Evolutionary conservation across 768 basidiomycete species (phyloP), one percentile per base, ranked within the genome.

Genomic region (Cystobasidium onofrii): DNA sequence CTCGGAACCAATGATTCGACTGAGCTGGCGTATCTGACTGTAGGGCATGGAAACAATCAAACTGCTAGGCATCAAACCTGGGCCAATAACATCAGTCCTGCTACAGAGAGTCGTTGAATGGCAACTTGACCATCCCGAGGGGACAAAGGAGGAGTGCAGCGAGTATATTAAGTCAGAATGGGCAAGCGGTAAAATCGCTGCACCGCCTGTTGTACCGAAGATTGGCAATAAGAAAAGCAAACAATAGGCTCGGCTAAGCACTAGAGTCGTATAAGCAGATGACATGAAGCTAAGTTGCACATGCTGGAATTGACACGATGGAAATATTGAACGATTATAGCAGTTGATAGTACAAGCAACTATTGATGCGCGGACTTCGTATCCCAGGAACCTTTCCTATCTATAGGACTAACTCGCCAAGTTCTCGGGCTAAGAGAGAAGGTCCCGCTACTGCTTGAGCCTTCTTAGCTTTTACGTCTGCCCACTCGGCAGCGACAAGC

Each of bases 81-180:
- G 92, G 1, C 85, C 87, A 1, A 88, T 91, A 87, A 87, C 88
- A 4, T 85, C 86, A 36, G 81, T 84, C 33, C 84, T 88, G 6
- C 83, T 91, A 23, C 82, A 84, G n/a, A 85, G 84, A 60, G 84
- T 97, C 29, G 78, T 91, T 23, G 86, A 88, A 74, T 98, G 93
- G 94, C 92, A 93, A 77, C 84, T 98, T 7, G 88, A 86, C 41
- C 82, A 92, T 79, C 91, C 93, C 0, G 78, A 83, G 1, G 85
- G 84, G 0, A 85, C 86, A 2, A 86, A 87, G 78, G 88, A 87
- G 4, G 86, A 87, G 2, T 93, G 92, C 79, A 79, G 83, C 33
- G 80, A 80, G 15, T 96, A 91, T 91, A 82, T 97, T 52, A 81
- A 82, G 73, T 80, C 81, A n/a, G 86, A 88, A 77, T 83, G 83